Base-by-base conservation (phyloP, 345 rosid species). In the Orychophragmus violaceus region DNA sequence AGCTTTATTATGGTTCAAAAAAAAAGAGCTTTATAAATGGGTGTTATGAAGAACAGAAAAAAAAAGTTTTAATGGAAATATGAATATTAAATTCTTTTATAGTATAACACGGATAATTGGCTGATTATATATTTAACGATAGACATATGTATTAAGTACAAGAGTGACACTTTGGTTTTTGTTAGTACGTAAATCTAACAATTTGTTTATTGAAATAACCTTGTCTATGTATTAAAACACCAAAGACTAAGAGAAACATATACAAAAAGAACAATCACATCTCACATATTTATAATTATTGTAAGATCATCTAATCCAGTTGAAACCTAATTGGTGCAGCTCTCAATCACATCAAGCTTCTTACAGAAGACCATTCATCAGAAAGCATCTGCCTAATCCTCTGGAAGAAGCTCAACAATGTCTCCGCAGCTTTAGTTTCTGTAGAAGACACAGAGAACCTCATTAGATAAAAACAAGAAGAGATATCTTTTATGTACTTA, bases 351-450 rank as follows among this genome's bases (percentile, higher is more conserved):
- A 66, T 51, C 62, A 66, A 41, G 27, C 71, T 74, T 66, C 56
- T 66, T 42, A 25, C 3, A 45, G 33, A 45, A 59, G 4, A 37
- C 13, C 57, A 6, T 17, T 71, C 74, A 55, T 72, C 64, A 48
- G 62, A 44, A 22, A 71, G 28, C 49, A 74, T 62, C 55, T 30
- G 52, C 33, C 67, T 71, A 44, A 79, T 62, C 56, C 23, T 72
- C 29, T 75, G 50, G 42, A 79, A 66, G 74, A 82, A 79, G 58
- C 57, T 52, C 48, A 66, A 36, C 67, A 70, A 59, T 54, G 59
- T 69, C 60, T 72, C 71, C 66, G 70, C 46, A 60, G 67, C 57
- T 33, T 28, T 54, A 36, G 67, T 72, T 30, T 74, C 83, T 82
- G 77, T 56, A 41, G 1, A 29, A 39, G 45, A 65, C 42, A 66